phyloP scores from a whole-genome alignment of 441 rosid genomes.

The Erysimum cheiri region DNA sequence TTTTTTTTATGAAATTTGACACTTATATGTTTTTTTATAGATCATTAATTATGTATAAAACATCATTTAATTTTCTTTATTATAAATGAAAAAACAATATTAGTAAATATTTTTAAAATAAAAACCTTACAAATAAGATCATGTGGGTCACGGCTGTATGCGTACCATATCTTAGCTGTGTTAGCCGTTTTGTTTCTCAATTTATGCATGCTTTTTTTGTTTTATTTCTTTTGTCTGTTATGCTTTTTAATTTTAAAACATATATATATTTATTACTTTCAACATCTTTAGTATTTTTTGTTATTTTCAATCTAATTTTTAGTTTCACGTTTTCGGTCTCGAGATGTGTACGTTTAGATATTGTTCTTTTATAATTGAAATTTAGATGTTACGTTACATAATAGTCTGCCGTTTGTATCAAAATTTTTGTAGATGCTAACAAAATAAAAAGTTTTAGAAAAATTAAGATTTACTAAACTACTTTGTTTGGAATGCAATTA shows the following conservation, averaged over 20 bases:
- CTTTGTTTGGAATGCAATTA: not conserved
- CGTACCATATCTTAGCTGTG: conserved; percentile 39
- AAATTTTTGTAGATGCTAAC: not conserved
- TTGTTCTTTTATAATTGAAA: not conserved
- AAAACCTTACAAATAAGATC: conserved; percentile 28
- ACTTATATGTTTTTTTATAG: no score
- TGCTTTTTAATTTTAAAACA: conserved; percentile 18
- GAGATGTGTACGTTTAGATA: conserved; percentile 36
- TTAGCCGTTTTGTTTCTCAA: conserved; percentile 43
- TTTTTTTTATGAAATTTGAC: not conserved
- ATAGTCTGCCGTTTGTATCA: not conserved
- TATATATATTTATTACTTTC: not conserved
- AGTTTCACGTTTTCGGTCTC: conserved; percentile 14
- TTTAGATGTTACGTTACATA: not conserved
- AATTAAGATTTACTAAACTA: not conserved
- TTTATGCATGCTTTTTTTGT: conserved; percentile 1
- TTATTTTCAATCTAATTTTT: conserved; percentile 24
- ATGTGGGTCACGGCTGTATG: conserved; percentile 41
- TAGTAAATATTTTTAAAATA: no score
- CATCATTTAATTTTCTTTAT: no score
- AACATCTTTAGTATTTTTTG: conserved; percentile 8
- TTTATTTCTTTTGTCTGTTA: conserved; percentile 5
- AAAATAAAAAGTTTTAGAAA: not conserved
- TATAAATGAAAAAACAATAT: not conserved
- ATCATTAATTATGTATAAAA: no score